These are phyloP conservation scores for Macrocybe sp. DNA, from an alignment of 1,284 basidiomycete species.

Conservation along the genomic window DNA sequence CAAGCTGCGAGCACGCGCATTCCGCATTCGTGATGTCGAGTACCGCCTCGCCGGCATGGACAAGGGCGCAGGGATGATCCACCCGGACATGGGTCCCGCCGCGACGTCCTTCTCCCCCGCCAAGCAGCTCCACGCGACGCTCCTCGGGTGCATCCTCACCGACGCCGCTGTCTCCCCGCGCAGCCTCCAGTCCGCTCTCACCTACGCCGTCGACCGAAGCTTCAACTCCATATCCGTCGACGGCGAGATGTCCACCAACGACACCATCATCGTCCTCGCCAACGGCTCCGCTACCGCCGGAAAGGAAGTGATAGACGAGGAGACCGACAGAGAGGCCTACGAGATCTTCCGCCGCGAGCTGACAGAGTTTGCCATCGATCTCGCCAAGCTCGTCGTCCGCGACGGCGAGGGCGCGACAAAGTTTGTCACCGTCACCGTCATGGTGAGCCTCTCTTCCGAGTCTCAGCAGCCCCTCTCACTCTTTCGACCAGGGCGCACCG, in stretches of 20 bases:
- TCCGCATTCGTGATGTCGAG: slow-evolving; percentile 64
- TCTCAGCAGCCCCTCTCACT: slow-evolving; percentile 4
- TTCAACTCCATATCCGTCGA: slow-evolving; percentile 99
- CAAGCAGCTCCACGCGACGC: slow-evolving; percentile 79
- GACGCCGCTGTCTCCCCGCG: slow-evolving; percentile 83
- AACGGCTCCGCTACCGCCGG: slow-evolving; percentile 73
- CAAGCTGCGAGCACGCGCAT: slow-evolving; percentile 82
- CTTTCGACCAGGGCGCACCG: slow-evolving; percentile 62
- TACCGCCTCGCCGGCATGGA: slow-evolving; percentile 92
- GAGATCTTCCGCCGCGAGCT: slow-evolving; percentile 77
- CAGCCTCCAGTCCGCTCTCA: slow-evolving; percentile 83
- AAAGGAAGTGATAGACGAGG: slow-evolving; percentile 62
- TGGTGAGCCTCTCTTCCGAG: slow-evolving; percentile 40
- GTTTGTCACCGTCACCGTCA: slow-evolving; percentile 90
- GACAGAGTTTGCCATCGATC: slow-evolving; percentile 81
- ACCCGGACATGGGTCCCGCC: slow-evolving; percentile 88
- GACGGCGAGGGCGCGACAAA: slow-evolving; percentile 99
- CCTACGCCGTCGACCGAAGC: slow-evolving; percentile 87
- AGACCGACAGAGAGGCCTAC: slow-evolving; percentile 58
- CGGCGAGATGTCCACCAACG: slow-evolving; percentile 99
- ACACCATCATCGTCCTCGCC: slow-evolving; percentile 88
- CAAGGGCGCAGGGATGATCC: slow-evolving; percentile 99
- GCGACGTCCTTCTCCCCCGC: slow-evolving; percentile 29
- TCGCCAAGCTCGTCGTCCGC: slow-evolving; percentile 91
- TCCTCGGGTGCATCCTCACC: slow-evolving; percentile 89